These are phyloP conservation scores for Hypoxylon perforatum DNA, from an alignment of 495 filamentous ascomycete species.

Conservation along the genomic window DNA sequence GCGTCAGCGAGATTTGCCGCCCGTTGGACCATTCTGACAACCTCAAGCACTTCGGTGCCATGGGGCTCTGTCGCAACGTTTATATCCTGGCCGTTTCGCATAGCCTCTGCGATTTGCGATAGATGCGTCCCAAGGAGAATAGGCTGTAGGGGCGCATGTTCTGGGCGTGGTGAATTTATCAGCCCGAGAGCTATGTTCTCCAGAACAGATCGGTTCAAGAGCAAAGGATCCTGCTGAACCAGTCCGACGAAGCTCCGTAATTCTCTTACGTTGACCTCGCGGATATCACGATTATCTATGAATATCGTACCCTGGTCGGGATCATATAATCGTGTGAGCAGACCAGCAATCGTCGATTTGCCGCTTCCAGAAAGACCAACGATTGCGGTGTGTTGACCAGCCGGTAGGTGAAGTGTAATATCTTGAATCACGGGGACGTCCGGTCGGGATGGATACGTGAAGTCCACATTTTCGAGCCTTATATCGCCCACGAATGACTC, in stretches of 20 bases:
- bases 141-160: slow-evolving; percentile 50
- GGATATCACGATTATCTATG: slow-evolving; percentile 65
- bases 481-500: slow-evolving; percentile 56
- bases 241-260: slow-evolving; percentile 68
- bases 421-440: slow-evolving; percentile 63
- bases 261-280: slow-evolving; percentile 65
- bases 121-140: slow-evolving; percentile 34
- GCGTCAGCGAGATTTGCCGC: slow-evolving; percentile 55
- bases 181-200: slow-evolving; percentile 77
- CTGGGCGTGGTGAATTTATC: slow-evolving; percentile 64
- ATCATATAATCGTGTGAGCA: slow-evolving; percentile 68
- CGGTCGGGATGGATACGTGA: slow-evolving; percentile 69
- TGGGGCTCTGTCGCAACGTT: slow-evolving; percentile 29
- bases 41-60: slow-evolving; percentile 40
- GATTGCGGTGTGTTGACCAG: slow-evolving; percentile 70
- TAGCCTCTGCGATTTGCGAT: slow-evolving; percentile 36
- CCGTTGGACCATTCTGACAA: slow-evolving; percentile 45
- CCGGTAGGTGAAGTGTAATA: slow-evolving; percentile 62
- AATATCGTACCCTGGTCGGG: slow-evolving; percentile 53
- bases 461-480: slow-evolving; percentile 65
- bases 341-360: slow-evolving; percentile 73
- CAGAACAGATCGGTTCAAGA: slow-evolving; percentile 72
- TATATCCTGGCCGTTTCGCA: slow-evolving; percentile 42
- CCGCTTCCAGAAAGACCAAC: slow-evolving; percentile 77
- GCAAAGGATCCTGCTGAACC: slow-evolving; percentile 74